Evolutionary conservation across 2,329 filamentous ascomycete genomes (phyloP).

Genomic region (Apiospora koreana): DNA sequence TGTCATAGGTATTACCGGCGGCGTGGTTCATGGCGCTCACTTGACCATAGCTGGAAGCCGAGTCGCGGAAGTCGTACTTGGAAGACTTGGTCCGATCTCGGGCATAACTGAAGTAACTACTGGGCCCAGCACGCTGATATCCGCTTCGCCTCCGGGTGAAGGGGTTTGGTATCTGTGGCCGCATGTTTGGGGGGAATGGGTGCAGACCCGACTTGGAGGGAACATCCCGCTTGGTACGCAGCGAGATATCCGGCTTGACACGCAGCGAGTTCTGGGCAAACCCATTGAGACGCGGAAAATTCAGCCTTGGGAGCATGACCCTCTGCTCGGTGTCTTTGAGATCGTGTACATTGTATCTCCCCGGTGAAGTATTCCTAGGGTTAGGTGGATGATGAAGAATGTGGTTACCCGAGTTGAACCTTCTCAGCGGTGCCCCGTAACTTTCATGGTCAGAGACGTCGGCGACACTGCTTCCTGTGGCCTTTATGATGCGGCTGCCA

Average conservation of each 20-base stretch:
- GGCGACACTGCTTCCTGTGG: slow-evolving; percentile 45
- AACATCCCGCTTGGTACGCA: slow-evolving; percentile 15
- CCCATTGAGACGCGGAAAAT: slow-evolving; percentile 12
- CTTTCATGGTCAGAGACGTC: slow-evolving; percentile 41
- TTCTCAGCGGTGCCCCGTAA: background rate
- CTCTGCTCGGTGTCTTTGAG: slow-evolving; percentile 21
- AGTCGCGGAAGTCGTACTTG: slow-evolving; percentile 33
- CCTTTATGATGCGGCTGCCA: slow-evolving; percentile 19
- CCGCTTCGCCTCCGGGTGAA: slow-evolving; percentile 15
- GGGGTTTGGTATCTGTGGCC: slow-evolving; percentile 20
- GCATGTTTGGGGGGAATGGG: slow-evolving; percentile 3
- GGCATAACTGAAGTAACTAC: slow-evolving; percentile 16
- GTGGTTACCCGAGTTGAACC: slow-evolving; percentile 17
- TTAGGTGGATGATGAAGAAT: slow-evolving; percentile 22
- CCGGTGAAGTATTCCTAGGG: background rate
- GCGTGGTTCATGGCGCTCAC: background rate
- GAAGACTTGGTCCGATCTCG: slow-evolving; percentile 21
- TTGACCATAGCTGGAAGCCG: slow-evolving; percentile 18
- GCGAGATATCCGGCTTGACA: slow-evolving; percentile 15
- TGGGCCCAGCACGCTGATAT: slow-evolving; percentile 14
- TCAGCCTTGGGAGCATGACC: slow-evolving; percentile 5
- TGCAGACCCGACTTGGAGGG: slow-evolving; percentile 1
- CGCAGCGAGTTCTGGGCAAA: slow-evolving; percentile 22
- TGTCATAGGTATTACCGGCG: background rate
- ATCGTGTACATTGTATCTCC: background rate